Evolutionary conservation across 306 rosid species (phyloP).

Genomic region (Cicer cuneatum): DNA sequence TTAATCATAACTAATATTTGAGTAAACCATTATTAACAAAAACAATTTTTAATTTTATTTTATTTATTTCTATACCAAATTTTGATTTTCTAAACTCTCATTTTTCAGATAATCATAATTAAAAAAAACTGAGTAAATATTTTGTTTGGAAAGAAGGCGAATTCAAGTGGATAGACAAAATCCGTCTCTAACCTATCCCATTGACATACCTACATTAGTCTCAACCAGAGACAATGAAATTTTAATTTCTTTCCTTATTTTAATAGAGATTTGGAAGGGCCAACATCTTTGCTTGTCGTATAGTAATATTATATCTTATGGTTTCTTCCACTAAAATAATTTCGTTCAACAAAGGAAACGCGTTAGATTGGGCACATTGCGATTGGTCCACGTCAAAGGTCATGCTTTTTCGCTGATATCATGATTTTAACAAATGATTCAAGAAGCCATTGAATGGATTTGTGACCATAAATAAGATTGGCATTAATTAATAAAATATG

Average conservation of each 20-base stretch:
- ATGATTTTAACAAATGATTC: slow-evolving; percentile 19
- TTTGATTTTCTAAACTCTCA: no score
- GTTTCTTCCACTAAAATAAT: neutral
- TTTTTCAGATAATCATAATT: no score
- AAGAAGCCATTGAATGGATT: slow-evolving; percentile 21
- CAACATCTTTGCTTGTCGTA: slow-evolving; percentile 31
- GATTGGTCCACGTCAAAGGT: slow-evolving; percentile 50
- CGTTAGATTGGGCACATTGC: slow-evolving; percentile 47
- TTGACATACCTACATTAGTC: neutral
- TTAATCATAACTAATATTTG: no score
- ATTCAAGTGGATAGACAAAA: no score
- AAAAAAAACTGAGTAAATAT: no score
- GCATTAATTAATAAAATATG: slow-evolving; percentile 19
- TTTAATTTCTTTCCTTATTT: neutral
- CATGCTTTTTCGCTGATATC: slow-evolving; percentile 27
- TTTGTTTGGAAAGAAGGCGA: no score
- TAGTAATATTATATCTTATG: slow-evolving; percentile 15
- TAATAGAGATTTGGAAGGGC: neutral
- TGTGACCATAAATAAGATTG: slow-evolving; percentile 41
- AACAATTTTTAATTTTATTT: no score
- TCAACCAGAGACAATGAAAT: slow-evolving; percentile 33
- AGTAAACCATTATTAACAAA: no score
- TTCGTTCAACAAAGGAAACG: slow-evolving; percentile 46
- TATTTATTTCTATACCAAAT: no score
- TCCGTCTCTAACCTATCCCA: no score